phyloP scores from a whole-genome alignment of 768 basidiomycete species.

The Pulveroboletus sp. region DNA sequence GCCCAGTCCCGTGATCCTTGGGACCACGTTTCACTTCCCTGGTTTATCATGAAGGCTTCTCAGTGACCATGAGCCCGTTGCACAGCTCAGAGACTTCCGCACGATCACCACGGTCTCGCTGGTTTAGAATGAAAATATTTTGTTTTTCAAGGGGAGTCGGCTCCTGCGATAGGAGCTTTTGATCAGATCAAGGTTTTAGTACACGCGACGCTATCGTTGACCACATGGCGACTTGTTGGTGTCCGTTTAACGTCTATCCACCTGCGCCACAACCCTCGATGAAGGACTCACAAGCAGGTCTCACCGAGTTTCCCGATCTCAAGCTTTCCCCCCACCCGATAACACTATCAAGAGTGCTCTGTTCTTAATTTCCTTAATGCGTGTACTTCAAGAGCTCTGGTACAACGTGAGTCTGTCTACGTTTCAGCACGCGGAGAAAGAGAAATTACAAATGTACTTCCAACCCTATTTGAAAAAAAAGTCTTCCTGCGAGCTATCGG shows the following conservation, averaged over 20 bases:
- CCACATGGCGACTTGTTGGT: background rate
- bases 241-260: slow-evolving; percentile 1
- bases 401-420: background rate
- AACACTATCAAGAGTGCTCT: slow-evolving; percentile 3
- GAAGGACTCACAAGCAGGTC: slow-evolving; percentile 6
- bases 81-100: background rate
- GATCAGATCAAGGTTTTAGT: slow-evolving; percentile 13
- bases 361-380: background rate
- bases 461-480: background rate
- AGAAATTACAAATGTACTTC: background rate
- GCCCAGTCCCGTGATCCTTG: slow-evolving; percentile 1
- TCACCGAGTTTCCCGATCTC: background rate
- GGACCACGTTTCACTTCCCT: background rate
- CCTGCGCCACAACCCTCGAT: slow-evolving; percentile 2
- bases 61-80: background rate
- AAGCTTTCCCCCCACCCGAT: background rate
- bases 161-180: slow-evolving; percentile 8
- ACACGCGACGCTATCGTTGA: slow-evolving; percentile 1
- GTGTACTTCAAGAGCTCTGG: background rate
- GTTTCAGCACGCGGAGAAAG: background rate
- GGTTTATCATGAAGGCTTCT: background rate
- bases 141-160: slow-evolving; percentile 7
- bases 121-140: background rate
- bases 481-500: background rate
- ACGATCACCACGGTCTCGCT: background rate